Percentiles rank a stretch among this genome's conserved stretches.
phyloP scores from a whole-genome alignment of 192 early-diverging fungal genomes.

The Dissophora globulifera region DNA sequence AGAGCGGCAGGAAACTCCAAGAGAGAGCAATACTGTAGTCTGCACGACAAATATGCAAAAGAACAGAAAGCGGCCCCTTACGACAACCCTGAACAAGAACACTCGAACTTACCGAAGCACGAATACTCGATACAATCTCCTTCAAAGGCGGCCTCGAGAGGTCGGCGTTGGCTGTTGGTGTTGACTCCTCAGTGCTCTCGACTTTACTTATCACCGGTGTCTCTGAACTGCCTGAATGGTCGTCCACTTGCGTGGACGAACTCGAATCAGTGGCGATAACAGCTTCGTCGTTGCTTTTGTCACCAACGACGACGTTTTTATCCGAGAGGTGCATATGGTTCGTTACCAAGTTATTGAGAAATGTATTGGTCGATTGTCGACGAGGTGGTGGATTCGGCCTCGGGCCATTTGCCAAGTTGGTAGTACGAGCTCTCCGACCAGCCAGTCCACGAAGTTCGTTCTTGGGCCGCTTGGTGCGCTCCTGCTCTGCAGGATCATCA shows the following conservation, averaged over 20 bases:
- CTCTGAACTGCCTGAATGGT: too few relatives aligned
- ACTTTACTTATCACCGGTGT: too few relatives aligned
- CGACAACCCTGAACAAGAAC: neutral
- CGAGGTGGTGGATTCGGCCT: neutral
- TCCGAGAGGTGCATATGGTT: neutral
- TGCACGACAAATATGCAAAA: neutral
- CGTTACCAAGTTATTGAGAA: neutral
- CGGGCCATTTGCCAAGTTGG: neutral
- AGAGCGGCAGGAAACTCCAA: too few relatives aligned
- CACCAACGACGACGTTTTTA: too few relatives aligned
- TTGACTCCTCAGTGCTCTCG: too few relatives aligned
- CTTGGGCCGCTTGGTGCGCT: conserved; percentile 16
- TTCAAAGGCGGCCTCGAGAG: conserved; percentile 15
- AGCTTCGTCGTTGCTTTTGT: too few relatives aligned
- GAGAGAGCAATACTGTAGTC: too few relatives aligned
- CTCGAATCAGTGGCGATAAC: too few relatives aligned
- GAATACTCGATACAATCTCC: neutral
- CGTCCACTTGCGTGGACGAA: too few relatives aligned
- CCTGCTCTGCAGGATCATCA: neutral
- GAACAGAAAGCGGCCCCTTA: neutral
- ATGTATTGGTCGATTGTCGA: neutral
- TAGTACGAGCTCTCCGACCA: neutral
- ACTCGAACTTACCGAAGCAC: conserved; percentile 7
- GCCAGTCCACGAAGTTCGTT: conserved; percentile 3
- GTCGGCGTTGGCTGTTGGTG: too few relatives aligned